Evolutionary conservation across 2,329 filamentous ascomycete genomes (phyloP).

Genomic region (Fusarium tricinctum): DNA sequence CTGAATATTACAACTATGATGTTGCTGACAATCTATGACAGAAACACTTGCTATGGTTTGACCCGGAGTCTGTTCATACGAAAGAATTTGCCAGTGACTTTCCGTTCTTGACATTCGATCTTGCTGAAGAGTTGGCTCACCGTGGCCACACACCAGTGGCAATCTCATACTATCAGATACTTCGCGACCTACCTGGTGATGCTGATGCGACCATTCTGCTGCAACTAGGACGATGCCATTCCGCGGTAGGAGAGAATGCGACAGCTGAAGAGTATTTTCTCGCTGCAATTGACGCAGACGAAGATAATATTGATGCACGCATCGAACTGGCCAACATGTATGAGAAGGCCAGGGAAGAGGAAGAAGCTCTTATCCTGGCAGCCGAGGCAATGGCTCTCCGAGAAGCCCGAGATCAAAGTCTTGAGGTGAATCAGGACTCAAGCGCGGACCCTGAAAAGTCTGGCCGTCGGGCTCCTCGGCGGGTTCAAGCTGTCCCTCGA

Average conservation of each 20-base stretch:
- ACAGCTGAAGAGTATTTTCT: constrained; percentile 85
- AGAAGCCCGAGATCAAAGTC: constrained; percentile 58
- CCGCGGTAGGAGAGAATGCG: constrained; percentile 71
- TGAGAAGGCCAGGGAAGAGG: constrained; percentile 78
- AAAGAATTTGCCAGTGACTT: constrained; percentile 72
- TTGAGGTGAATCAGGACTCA: constrained; percentile 14
- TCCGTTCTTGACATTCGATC: constrained; percentile 82
- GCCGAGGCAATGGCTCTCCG: constrained; percentile 80
- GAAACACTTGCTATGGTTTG: constrained; percentile 78
- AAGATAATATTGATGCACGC: constrained; percentile 80
- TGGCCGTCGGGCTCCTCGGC: constrained; percentile 29
- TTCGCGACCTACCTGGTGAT: constrained; percentile 63
- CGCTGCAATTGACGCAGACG: constrained; percentile 78
- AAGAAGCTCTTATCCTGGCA: constrained; percentile 82
- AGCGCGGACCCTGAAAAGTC: constrained; percentile 12
- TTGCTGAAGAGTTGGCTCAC: constrained; percentile 62
- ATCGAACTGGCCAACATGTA: constrained; percentile 88
- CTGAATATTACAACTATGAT: not conserved
- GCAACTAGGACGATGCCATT: constrained; percentile 76
- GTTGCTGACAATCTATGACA: constrained; percentile 51
- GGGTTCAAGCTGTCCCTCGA: constrained; percentile 24
- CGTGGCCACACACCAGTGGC: constrained; percentile 56
- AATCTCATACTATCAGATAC: constrained; percentile 69
- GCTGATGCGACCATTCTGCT: constrained; percentile 67
- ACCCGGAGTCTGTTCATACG: constrained; percentile 68